Base-by-base conservation (phyloP, 1,284 basidiomycete species). In the Ceratobasidium sp. region DNA sequence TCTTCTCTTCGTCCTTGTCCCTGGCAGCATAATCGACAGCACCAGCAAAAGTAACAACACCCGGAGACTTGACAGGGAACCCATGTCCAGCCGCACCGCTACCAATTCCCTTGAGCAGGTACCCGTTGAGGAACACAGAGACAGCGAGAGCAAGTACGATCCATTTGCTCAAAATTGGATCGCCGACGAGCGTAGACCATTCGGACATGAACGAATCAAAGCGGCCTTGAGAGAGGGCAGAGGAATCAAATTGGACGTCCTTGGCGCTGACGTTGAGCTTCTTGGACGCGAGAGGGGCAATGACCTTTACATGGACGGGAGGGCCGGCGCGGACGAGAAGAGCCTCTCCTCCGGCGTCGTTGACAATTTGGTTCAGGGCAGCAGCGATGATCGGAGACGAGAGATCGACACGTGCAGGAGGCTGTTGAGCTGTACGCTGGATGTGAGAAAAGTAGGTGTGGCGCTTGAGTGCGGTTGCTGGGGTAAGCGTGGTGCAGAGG, bases 161-260 rank as follows among this genome's bases (percentile, higher is more conserved):
- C 92, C 93, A 97, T 81, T 99, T 99, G 75, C 87, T 90, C 73
- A 99, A 81, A 66, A 98, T 87, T 0, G 96, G 96, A 76, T 99
- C 96, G 33, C 94, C 94, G 62, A 98, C 94, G 72, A 98, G 86
- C n/a, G 83, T 82, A 7, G 93, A 93, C 96, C 95, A 98, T n/a
- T 87, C 85, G 44, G 86, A 87, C 90, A 98, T 93, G 81, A 97
- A 94, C 71, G 86, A 84, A 73, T 97, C 94, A 71, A 97, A 80
- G 21, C 44, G 80, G 75, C 71, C 80, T 77, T 56, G 74, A 72
- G 30, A 74, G 74, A 52, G 73, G 68, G 44, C 69, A 73, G 69
- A n/a, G 25, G 25, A 6, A n/a, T 29, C 52, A 25, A 29, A 29
- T 4, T 16, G 16, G 52, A 29, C n/a, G 19, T 44, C 25, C 41